phyloP scores from a whole-genome alignment of 768 basidiomycete genomes.

The Amanita jacksonii region DNA sequence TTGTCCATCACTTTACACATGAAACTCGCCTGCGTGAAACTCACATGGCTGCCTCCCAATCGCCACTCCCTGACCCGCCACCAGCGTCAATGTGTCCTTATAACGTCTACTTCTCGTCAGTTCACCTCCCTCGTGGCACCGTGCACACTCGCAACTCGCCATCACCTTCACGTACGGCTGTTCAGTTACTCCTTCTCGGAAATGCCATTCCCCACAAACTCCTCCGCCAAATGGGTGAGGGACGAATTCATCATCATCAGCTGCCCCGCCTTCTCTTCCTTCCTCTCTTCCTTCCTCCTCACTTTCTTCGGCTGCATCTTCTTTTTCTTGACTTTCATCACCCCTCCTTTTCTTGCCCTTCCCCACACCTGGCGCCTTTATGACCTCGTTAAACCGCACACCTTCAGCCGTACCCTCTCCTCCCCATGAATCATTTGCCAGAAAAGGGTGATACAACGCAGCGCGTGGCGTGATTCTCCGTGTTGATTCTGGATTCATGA shows the following conservation, averaged over 20 bases:
- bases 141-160: constrained; percentile 24
- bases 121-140: constrained; percentile 15
- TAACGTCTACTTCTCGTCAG: constrained; percentile 14
- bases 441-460: constrained; percentile 75
- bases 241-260: constrained; percentile 55
- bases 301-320: constrained; percentile 16
- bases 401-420: constrained; percentile 6
- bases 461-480: constrained; percentile 67
- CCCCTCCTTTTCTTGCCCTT: not conserved
- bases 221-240: constrained; percentile 66
- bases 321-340: not conserved
- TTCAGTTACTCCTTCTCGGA: constrained; percentile 45
- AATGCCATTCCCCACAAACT: constrained; percentile 54
- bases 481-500: constrained; percentile 72
- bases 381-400: constrained; percentile 19
- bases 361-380: constrained; percentile 8
- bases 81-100: constrained; percentile 23
- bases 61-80: constrained; percentile 43
- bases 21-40: constrained; percentile 36
- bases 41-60: constrained; percentile 55
- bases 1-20: constrained; percentile 7
- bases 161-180: constrained; percentile 40
- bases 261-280: constrained; percentile 22
- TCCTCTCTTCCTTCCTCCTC: not conserved
- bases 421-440: constrained; percentile 20